Conservation (phyloP, 169 alveolate genomes). For the Sarcocystis neurona region DNA sequence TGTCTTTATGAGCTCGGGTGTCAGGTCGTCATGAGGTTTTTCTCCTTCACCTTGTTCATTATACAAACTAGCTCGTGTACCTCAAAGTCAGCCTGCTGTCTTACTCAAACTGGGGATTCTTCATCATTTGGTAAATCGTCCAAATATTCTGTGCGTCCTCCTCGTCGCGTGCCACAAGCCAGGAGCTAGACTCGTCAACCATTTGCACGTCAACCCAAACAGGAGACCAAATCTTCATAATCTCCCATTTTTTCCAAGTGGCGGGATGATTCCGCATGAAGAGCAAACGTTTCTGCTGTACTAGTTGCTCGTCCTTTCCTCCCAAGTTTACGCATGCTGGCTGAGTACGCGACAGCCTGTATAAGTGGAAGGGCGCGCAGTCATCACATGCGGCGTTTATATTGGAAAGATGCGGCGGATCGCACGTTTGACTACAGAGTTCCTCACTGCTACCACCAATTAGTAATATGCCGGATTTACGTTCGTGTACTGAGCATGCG, state of each 20-base stretch:
- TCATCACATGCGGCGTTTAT: background rate
- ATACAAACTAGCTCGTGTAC: too few relatives aligned
- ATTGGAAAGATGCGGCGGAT: too few relatives aligned
- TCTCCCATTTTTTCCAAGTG: constrained; percentile 86
- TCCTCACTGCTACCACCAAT: too few relatives aligned
- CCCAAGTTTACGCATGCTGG: constrained; percentile 79
- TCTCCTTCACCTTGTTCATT: too few relatives aligned
- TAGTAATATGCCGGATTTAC: too few relatives aligned
- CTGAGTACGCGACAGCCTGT: constrained; percentile 81
- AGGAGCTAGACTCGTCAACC: constrained; percentile 80
- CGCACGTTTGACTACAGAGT: too few relatives aligned
- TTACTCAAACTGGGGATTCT: constrained; percentile 76
- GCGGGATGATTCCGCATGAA: constrained; percentile 81
- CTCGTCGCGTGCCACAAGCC: constrained; percentile 84
- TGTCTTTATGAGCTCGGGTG: too few relatives aligned
- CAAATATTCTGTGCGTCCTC: constrained; percentile 80
- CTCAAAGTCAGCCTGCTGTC: too few relatives aligned
- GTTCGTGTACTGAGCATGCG: too few relatives aligned
- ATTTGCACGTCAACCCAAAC: constrained; percentile 79
- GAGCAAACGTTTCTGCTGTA: constrained; percentile 74
- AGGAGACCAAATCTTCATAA: constrained; percentile 86
- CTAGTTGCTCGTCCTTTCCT: constrained; percentile 77
- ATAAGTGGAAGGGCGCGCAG: background rate
- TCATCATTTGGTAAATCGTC: constrained; percentile 81
- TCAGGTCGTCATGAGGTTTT: too few relatives aligned